Evolutionary conservation across 2,329 filamentous ascomycete genomes (phyloP), one percentile per base, ranked within the genome.

Genomic region (Sclerotinia spermophila): DNA sequence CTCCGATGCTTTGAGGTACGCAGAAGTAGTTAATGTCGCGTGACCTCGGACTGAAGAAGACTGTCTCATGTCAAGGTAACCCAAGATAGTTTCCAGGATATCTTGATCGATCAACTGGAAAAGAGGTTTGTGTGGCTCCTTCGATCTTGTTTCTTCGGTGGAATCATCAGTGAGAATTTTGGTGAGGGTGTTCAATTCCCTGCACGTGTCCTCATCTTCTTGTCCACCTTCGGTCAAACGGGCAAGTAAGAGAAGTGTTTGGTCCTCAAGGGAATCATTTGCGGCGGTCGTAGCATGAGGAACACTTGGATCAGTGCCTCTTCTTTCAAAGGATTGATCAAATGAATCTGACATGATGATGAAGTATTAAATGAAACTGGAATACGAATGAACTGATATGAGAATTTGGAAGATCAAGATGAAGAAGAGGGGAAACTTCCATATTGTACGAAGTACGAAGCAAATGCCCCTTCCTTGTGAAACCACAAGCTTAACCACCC

Each of bases 171-270:
- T 85, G 70, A 90, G 82, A 53, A 90, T 82, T 79, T 85, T 87
- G 59, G 88, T 89, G 68, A 90, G 84, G 69, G 81, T 80, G 74
- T 87, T 85, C 60, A 90, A 82, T 72, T 88, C 85, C 72, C 81
- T 81, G 76, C 86, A 89, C 19, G 87, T 91, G 75, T 92, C 89
- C 70, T 89, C 87, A 78, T 92, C 92, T 76, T 97, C 93, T 76
- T 94, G 89, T 68, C 93, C 94, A 59, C 93, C 93, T 79, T 96
- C 93, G 90, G 97, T 96, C 76, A 97, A 84, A 77, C 92, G 91
- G 35, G 94, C 94, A 75, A 97, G 88, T 75, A 95, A 89, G 17
- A 79, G 71, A 27, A 79, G 60, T 24, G 74, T 76, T 51, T 75
- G 75, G 56, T 79, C 78, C 72, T 78, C 77, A 7, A 77, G 71